Base-by-base conservation (phyloP, 441 rosid genomes). In the Aleurites moluccanus region DNA sequence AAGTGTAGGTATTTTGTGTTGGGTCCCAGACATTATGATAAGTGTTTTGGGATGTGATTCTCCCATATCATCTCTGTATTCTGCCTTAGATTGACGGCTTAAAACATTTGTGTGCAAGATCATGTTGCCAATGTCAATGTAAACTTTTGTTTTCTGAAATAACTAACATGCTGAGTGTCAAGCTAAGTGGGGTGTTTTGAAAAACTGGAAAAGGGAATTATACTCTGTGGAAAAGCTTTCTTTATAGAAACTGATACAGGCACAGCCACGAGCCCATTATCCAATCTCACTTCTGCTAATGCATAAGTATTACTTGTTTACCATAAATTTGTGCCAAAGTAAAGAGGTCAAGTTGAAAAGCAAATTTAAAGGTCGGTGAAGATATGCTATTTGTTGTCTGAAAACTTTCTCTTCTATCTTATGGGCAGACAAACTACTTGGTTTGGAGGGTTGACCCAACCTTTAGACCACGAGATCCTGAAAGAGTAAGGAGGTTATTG, bases 381-480 rank as follows among this genome's bases (percentile, higher is more conserved):
- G 42, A 28, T 62, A 25, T 70, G 45, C 7, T 16, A 49, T 57
- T 66, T 55, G 16, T 21, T 23, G 42, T 60, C 59, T 77, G 69
- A 61, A 57, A 52, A 67, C 68, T 66, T 20, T 66, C n/a, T 69
- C 21, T n/a, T 60, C 68, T 75, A 35, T 78, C 80, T 60, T 33
- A 38, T 76, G 73, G 47, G 74, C 87, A 91, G 93, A 75, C 93
- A 61, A 88, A 85, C 80, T 88, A 89, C 85, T 86, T 91, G 96
- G 89, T 90, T 70, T 92, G 96, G 95, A 87, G 93, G 86, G 79
- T 88, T 47, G 92, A 90, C 79, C 92, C 96, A 21, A 82, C 78
- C 82, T 86, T 80, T 67, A 85, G 93, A 83, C 84, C 84, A 63
- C 87, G 82, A 75, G 86, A 87, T 56, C 89, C 77, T 67, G 85